A percentile compares a stretch with the other conserved stretches of the same genome.
Conservation (phyloP, 495 filamentous ascomycete genomes). For the Paragyromitra xinjiangensis region DNA sequence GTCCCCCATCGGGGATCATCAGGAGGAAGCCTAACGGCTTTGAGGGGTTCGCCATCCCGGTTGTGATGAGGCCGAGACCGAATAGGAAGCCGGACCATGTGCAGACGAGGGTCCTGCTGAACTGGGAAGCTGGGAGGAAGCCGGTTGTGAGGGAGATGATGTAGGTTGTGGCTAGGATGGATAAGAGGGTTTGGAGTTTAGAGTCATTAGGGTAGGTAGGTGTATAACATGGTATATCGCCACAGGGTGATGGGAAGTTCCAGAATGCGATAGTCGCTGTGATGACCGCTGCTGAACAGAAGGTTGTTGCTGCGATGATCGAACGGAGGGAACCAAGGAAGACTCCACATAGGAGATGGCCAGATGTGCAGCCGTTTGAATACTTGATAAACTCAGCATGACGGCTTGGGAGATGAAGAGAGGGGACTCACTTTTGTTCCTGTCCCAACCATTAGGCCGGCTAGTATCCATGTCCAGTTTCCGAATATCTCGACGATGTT, state of each 20-base stretch:
- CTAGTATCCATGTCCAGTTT: constrained; percentile 59
- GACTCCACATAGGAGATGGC: constrained; percentile 70
- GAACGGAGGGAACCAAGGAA: constrained; percentile 65
- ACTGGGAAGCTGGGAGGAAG: constrained; percentile 58
- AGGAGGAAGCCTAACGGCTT: constrained; percentile 68
- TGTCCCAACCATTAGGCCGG: constrained; percentile 65
- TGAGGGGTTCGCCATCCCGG: constrained; percentile 65
- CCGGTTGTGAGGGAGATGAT: constrained; percentile 53
- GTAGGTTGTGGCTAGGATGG: constrained; percentile 58
- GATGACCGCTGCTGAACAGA: constrained; percentile 65
- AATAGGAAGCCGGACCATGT: constrained; percentile 65
- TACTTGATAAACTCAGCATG: constrained; percentile 13
- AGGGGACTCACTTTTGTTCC: constrained; percentile 64
- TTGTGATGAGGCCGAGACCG: constrained; percentile 65
- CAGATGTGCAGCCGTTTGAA: constrained; percentile 68
- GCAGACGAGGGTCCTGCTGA: constrained; percentile 57
- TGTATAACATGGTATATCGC: constrained; percentile 63
- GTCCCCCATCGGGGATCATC: constrained; percentile 60
- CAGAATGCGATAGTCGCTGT: constrained; percentile 62
- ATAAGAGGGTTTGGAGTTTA: constrained; percentile 48
- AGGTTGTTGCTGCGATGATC: constrained; percentile 65
- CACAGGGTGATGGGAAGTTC: constrained; percentile 58
- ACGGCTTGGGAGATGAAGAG: constrained; percentile 44
- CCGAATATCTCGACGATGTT: constrained; percentile 57
- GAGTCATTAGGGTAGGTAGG: constrained; percentile 61